phyloP scores from a whole-genome alignment of 2,329 filamentous ascomycete genomes.

The Sarocladium brachiariae region DNA sequence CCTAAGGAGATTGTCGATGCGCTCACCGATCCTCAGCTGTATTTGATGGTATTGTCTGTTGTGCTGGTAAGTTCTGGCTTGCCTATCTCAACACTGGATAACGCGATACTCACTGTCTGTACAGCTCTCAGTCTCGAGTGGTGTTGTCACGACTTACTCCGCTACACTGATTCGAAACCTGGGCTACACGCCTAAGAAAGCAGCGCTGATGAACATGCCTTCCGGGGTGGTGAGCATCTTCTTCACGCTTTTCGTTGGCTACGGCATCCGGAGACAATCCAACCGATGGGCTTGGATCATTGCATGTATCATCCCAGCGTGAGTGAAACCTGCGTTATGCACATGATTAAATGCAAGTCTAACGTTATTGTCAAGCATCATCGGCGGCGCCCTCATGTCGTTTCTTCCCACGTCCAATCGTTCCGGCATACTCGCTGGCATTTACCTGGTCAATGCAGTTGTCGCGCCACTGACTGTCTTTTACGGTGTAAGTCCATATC shows the following conservation, averaged over 20 bases:
- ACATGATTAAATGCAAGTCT: background rate
- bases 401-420: slow-evolving; percentile 40
- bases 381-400: slow-evolving; percentile 46
- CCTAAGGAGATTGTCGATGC: slow-evolving; percentile 45
- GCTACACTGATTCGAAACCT: slow-evolving; percentile 44
- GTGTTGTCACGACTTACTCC: slow-evolving; percentile 49
- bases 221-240: slow-evolving; percentile 46
- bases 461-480: slow-evolving; percentile 38
- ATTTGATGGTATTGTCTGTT: slow-evolving; percentile 40
- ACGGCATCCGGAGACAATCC: slow-evolving; percentile 37
- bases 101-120: background rate
- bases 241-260: slow-evolving; percentile 41
- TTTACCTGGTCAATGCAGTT: slow-evolving; percentile 45
- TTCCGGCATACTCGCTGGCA: slow-evolving; percentile 39
- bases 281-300: slow-evolving; percentile 45
- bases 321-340: slow-evolving; percentile 14
- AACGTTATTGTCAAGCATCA: slow-evolving; percentile 23
- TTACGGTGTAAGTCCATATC: slow-evolving; percentile 31
- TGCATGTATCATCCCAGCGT: slow-evolving; percentile 41
- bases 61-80: slow-evolving; percentile 32
- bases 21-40: slow-evolving; percentile 44
- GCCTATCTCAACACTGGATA: background rate
- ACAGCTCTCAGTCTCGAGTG: slow-evolving; percentile 42
- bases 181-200: slow-evolving; percentile 35
- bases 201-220: slow-evolving; percentile 49